A percentile compares a stretch with the other conserved stretches of the same genome.
Evolutionary conservation across 2,329 filamentous ascomycete genomes (phyloP).

Genomic region (Ceratocystis albifundus): DNA sequence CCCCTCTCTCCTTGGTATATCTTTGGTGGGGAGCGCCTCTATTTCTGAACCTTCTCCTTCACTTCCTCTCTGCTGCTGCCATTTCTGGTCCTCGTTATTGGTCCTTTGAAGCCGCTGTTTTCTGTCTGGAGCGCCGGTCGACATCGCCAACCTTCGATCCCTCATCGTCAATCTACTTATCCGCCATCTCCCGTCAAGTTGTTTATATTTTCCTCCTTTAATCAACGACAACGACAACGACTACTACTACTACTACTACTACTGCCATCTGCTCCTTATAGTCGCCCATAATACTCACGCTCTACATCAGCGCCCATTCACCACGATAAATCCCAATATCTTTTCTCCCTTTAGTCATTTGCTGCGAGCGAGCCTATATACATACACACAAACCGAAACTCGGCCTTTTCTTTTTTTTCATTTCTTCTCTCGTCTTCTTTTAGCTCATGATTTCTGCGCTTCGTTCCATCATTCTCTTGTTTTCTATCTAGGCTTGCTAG

Average conservation of each 20-base stretch:
- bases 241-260: no score
- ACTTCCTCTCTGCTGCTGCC: neutral
- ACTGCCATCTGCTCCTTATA: neutral
- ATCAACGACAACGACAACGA: no score
- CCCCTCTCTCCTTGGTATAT: slow-evolving; percentile 5
- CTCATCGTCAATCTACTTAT: neutral
- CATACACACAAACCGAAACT: neutral
- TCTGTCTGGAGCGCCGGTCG: neutral
- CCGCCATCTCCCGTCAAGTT: neutral
- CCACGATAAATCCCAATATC: neutral
- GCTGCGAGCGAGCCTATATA: neutral
- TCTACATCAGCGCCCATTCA: neutral
- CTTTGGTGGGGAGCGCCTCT: neutral
- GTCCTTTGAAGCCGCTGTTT: neutral
- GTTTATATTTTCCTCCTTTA: slow-evolving; percentile 3
- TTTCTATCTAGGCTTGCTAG: neutral
- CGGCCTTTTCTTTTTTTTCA: neutral
- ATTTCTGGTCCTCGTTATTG: neutral
- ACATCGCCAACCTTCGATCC: neutral
- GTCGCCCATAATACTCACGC: neutral
- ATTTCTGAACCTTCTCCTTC: neutral
- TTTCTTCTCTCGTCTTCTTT: neutral
- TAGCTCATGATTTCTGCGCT: neutral
- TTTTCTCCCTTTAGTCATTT: neutral
- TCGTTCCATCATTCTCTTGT: neutral